These are phyloP conservation scores for Pneumocystis murina DNA, from an alignment of 1,139 yeast species.

Conservation along the genomic window DNA sequence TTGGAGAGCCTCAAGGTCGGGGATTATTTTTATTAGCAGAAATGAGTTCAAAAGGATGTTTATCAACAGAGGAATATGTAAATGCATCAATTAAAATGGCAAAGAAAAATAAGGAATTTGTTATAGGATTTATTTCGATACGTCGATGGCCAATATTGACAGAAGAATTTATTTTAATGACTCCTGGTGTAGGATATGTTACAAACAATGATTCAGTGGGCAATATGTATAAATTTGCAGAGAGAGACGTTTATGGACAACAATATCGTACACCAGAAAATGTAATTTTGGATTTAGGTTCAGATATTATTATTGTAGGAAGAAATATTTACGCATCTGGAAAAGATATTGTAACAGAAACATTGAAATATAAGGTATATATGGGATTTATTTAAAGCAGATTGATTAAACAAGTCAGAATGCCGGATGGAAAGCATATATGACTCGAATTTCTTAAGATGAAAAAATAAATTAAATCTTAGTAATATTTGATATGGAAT, in stretches of 20 bases:
- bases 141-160: conserved; percentile 25
- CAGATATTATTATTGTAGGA: conserved; percentile 92
- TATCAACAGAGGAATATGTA: conserved; percentile 88
- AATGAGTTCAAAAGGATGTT: conserved; percentile 79
- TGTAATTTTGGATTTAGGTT: conserved; percentile 56
- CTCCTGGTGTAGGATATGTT: conserved; percentile 97
- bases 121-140: conserved; percentile 90
- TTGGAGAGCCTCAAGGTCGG: conserved; percentile 27
- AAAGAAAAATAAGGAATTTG: conserved; percentile 69
- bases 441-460: conserved; percentile 14
- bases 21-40: conserved; percentile 94
- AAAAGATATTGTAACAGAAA: conserved; percentile 77
- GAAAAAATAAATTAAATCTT: too few relatives aligned
- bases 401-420: conserved; percentile 18
- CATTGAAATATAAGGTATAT: conserved; percentile 53
- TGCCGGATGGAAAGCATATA: conserved; percentile 91
- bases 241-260: conserved; percentile 93
- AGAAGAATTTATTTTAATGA: conserved; percentile 88
- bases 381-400: too few relatives aligned
- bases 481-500: too few relatives aligned
- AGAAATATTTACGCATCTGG: conserved; percentile 94
- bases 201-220: background rate
- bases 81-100: conserved; percentile 79
- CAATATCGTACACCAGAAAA: conserved; percentile 87
- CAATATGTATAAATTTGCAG: conserved; percentile 32